Evolutionary conservation across 306 rosid species (phyloP).

Genomic region (Leucaena leucocephala): DNA sequence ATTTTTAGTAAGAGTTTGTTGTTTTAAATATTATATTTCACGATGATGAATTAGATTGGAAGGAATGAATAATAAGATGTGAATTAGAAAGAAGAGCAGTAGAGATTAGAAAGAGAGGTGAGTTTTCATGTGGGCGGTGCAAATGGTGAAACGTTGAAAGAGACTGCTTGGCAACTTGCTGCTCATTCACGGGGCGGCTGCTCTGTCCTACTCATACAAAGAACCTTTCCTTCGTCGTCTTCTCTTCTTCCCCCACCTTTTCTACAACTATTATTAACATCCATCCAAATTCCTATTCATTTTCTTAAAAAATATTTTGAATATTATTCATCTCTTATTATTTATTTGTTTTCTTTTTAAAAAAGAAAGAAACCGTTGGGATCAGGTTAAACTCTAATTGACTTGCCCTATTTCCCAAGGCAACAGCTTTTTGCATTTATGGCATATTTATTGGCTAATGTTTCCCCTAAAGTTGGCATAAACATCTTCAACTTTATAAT

Average conservation of each 20-base stretch:
- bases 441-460: neutral
- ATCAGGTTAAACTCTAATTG: neutral
- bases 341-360: neutral
- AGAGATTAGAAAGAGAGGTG: too few species aligned
- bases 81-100: too few species aligned
- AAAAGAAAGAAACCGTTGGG: neutral
- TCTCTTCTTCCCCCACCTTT: neutral
- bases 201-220: neutral
- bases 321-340: neutral
- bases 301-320: too few species aligned
- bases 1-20: too few species aligned
- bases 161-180: neutral
- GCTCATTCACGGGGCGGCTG: neutral
- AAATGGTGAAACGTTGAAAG: neutral
- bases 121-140: conserved; percentile 24
- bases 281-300: neutral
- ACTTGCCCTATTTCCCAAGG: neutral
- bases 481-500: neutral
- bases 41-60: too few species aligned
- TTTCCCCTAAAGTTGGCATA: neutral
- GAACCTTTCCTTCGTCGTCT: neutral
- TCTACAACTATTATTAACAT: neutral
- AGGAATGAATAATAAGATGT: too few species aligned
- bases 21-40: too few species aligned
- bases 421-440: neutral